Percentiles rank a stretch among this genome's conserved stretches.
These are phyloP conservation scores for Linanthus parryae DNA, from an alignment of 148 eudicot species.

Conservation along the genomic window DNA sequence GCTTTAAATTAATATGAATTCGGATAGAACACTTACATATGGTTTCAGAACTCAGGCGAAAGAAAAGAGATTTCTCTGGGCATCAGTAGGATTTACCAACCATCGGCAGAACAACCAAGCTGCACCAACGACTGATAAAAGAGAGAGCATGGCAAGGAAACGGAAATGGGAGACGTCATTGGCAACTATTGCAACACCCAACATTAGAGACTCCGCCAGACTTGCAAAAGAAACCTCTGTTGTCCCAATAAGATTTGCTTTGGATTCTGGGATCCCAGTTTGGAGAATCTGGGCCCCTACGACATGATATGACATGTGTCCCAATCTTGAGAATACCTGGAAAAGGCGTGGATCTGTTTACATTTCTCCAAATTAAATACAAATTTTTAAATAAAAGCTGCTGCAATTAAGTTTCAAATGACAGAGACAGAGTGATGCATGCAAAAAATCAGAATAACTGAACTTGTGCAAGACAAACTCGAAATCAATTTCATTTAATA, in stretches of 20 bases:
- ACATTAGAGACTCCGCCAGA: conserved; percentile 76
- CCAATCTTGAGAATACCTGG: conserved; percentile 87
- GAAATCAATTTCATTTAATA: too few species aligned
- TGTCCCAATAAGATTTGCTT: conserved; percentile 89
- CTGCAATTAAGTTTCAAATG: too few species aligned
- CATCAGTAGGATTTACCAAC: conserved; percentile 71
- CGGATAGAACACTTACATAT: too few species aligned
- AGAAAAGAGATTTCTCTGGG: conserved; percentile 65
- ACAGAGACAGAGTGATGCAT: too few species aligned
- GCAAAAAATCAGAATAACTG: too few species aligned
- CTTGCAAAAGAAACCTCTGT: conserved; percentile 93
- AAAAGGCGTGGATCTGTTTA: too few species aligned
- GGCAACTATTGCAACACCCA: conserved; percentile 86
- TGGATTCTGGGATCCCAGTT: conserved; percentile 88
- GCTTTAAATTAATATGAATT: too few species aligned
- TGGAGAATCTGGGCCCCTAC: conserved; percentile 93
- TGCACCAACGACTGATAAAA: conserved; percentile 73
- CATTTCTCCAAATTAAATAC: too few species aligned
- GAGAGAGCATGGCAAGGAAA: conserved; percentile 67
- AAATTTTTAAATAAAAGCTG: too few species aligned
- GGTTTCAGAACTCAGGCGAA: too few species aligned
- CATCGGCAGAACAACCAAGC: conserved; percentile 80
- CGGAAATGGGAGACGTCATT: conserved; percentile 85
- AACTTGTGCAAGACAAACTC: too few species aligned
- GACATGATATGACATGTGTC: conserved; percentile 92